Percentiles rank a stretch among this genome's conserved stretches.
Evolutionary conservation across 352 stramenopile genomes (phyloP).

Genomic region (Pythium sp.): DNA sequence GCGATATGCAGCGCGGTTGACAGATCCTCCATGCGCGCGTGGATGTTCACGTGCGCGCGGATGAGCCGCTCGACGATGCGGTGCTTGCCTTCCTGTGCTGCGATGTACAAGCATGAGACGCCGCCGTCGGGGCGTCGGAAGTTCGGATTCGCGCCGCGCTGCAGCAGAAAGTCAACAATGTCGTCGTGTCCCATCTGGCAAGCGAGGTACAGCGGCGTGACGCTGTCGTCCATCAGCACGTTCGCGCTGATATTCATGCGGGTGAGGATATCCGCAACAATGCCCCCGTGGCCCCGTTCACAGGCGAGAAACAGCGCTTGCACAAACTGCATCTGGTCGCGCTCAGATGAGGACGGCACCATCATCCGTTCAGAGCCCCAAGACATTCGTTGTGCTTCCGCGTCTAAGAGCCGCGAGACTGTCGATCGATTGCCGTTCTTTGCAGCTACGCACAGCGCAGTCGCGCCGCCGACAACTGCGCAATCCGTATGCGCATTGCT

Average conservation of each 20-base stretch:
- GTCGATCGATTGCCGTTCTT: slow-evolving; percentile 70
- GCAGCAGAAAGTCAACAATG: slow-evolving; percentile 57
- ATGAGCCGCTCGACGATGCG: slow-evolving; percentile 58
- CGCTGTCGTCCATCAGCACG: slow-evolving; percentile 74
- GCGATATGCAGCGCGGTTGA: slow-evolving; percentile 80
- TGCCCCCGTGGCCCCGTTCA: slow-evolving; percentile 61
- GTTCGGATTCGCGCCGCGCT: slow-evolving; percentile 53
- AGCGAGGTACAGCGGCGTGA: slow-evolving; percentile 77
- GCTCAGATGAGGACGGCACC: slow-evolving; percentile 6
- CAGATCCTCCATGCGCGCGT: slow-evolving; percentile 73
- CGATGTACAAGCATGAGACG: slow-evolving; percentile 79
- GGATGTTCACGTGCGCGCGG: slow-evolving; percentile 41
- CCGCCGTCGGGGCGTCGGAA: slow-evolving; percentile 61
- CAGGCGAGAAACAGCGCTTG: slow-evolving; percentile 79
- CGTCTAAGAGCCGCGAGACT: slow-evolving; percentile 52
- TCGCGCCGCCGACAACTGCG: slow-evolving; percentile 50
- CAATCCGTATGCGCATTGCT: slow-evolving; percentile 38
- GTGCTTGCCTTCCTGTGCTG: slow-evolving; percentile 73
- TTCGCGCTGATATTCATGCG: slow-evolving; percentile 59
- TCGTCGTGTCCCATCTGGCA: slow-evolving; percentile 80
- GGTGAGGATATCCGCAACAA: slow-evolving; percentile 65
- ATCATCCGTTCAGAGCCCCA: slow-evolving; percentile 4
- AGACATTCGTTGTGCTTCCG: slow-evolving; percentile 21
- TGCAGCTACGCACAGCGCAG: slow-evolving; percentile 66
- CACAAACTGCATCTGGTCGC: slow-evolving; percentile 37